phyloP scores from a whole-genome alignment of 1,284 basidiomycete genomes.

The Cryptococcus hybrid region DNA sequence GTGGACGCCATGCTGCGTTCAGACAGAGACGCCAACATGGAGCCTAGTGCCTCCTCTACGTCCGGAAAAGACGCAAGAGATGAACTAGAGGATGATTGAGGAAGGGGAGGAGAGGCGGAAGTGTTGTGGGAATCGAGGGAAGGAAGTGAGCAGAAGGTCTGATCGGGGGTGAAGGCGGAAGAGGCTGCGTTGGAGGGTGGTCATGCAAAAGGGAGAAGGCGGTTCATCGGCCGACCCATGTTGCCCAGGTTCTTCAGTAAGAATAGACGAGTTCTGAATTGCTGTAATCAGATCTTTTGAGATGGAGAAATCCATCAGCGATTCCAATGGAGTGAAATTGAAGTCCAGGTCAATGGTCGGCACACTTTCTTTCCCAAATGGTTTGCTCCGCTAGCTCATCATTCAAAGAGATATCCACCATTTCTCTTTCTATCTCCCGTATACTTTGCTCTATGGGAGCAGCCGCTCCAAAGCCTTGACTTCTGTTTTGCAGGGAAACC shows the following conservation, averaged over 20 bases:
- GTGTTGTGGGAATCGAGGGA: constrained; percentile 21
- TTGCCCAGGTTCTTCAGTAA: neutral
- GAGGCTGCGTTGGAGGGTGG: constrained; percentile 20
- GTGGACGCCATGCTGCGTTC: constrained; percentile 19
- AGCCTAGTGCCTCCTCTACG: constrained; percentile 36
- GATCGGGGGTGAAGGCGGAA: constrained; percentile 30
- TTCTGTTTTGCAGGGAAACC: constrained; percentile 16
- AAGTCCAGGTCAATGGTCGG: constrained; percentile 31
- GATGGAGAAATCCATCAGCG: constrained; percentile 1
- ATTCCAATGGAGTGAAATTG: constrained; percentile 36
- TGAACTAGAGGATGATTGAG: constrained; percentile 15
- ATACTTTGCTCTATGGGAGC: constrained; percentile 13
- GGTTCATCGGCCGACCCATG: neutral
- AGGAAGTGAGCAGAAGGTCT: constrained; percentile 36
- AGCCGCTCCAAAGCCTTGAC: constrained; percentile 15
- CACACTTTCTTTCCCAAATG: constrained; percentile 2
- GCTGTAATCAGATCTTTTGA: neutral
- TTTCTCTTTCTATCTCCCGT: neutral
- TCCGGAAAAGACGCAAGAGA: constrained; percentile 38
- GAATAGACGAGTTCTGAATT: neutral
- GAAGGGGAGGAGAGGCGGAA: constrained; percentile 19
- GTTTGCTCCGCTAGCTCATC: neutral
- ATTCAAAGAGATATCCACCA: constrained; percentile 9
- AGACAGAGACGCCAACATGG: constrained; percentile 35
- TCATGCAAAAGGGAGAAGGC: constrained; percentile 1